Evolutionary conservation across 495 filamentous ascomycete genomes (phyloP).

Genomic region (Penicillium coprophilum): DNA sequence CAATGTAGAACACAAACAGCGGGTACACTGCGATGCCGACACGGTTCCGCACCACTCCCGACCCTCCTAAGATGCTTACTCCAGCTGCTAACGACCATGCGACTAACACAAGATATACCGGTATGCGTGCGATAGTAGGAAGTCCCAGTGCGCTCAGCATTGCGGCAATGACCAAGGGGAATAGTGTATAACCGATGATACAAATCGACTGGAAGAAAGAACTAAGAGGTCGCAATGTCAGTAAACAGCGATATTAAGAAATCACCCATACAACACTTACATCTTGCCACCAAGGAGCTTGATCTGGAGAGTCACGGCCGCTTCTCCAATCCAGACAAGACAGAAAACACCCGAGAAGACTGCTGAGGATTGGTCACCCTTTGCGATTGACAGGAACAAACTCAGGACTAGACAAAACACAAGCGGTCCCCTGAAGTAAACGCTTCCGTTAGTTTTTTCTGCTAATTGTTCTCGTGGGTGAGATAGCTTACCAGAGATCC

Average conservation of each 20-base stretch:
- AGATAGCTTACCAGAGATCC: constrained; percentile 76
- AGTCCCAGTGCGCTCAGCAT: constrained; percentile 80
- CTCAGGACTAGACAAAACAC: constrained; percentile 88
- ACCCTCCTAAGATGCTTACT: constrained; percentile 92
- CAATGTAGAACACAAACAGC: constrained; percentile 92
- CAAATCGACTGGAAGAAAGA: constrained; percentile 97
- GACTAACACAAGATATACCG: constrained; percentile 83
- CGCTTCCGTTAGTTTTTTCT: constrained; percentile 4
- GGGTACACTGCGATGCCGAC: constrained; percentile 95
- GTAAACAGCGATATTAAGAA: constrained; percentile 10
- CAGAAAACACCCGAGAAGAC: constrained; percentile 97
- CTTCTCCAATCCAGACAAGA: constrained; percentile 94
- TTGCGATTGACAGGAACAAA: constrained; percentile 77
- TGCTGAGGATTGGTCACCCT: constrained; percentile 72
- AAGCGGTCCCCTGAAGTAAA: constrained; percentile 67
- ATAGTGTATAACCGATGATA: constrained; percentile 98
- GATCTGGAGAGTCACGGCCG: constrained; percentile 97
- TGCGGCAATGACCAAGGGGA: constrained; percentile 94
- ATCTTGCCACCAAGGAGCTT: constrained; percentile 97
- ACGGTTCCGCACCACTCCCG: constrained; percentile 89
- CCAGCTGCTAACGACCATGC: constrained; percentile 93
- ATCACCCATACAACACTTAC: constrained; percentile 54
- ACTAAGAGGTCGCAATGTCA: constrained; percentile 46
- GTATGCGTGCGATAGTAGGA: constrained; percentile 75
- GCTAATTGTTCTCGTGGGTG: not conserved